Evolutionary conservation across 2,329 filamentous ascomycete genomes (phyloP), one percentile per base, ranked within the genome.

Genomic region (Monilinia aucupariae): DNA sequence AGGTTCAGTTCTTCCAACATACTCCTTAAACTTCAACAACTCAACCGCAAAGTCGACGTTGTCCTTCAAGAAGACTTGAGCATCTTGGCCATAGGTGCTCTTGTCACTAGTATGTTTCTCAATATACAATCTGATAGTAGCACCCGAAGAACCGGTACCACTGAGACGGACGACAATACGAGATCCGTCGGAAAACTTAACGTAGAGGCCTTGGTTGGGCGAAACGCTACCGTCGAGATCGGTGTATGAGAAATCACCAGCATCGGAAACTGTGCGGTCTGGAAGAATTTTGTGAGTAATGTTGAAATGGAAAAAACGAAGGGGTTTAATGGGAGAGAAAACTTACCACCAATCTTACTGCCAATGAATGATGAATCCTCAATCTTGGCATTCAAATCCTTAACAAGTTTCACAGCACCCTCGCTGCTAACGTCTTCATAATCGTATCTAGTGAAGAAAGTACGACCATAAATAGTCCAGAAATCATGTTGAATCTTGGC

Each of bases 391-490:
- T 87, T 83, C 73, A 99, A 82, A 72, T 91, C 87, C 63, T 85
- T 87, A 52, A 96, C 89, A 64, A 99, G 87, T 80, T 96, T 93
- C 80, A 89, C 90, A 67, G 94, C 94, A 48, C 90, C 92, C 10
- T 93, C 91, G 53, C 87, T 89, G 79, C 96, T 92, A 68, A 96
- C 92, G 70, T 96, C 85, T 79, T 99, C 94, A 79, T 96, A 99
- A 79, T 99, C 94, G 78, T 97, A 97, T 68, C 94, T 91, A 50
- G 94, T 99, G 84, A 99, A 99, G 83, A 97, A 99, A 39, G 92
- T 97, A 64, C 94, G 92, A 73, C 94, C 94, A 76, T 99, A 99
- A 63, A 86, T 90, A 73, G 85, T 84, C 94, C 94, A 99, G 85
- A 99, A 97, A 75, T 97, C 91, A 72, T 91, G 86, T 80, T 99